Conservation (phyloP, 2,329 filamentous ascomycete species). For the Epichloe sylvatica region DNA sequence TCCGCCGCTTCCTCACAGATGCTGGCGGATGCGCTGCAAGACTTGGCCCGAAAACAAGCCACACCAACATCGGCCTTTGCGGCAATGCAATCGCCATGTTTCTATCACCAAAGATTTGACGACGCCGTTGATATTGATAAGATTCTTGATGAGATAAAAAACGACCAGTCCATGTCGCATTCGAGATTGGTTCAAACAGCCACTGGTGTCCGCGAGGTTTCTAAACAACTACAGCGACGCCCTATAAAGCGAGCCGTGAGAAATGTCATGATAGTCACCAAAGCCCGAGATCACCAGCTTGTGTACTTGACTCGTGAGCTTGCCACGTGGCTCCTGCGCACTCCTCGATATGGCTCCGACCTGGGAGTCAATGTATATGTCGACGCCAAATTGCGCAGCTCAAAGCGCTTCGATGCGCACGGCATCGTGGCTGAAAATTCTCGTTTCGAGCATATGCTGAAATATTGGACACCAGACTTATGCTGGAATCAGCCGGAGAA, state of each 20-base stretch:
- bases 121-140: slow-evolving; percentile 90
- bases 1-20: slow-evolving; percentile 42
- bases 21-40: slow-evolving; percentile 47
- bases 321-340: slow-evolving; percentile 73
- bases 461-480: slow-evolving; percentile 91
- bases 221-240: slow-evolving; percentile 81
- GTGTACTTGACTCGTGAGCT: slow-evolving; percentile 82
- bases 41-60: slow-evolving; percentile 31
- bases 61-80: slow-evolving; percentile 35
- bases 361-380: slow-evolving; percentile 95
- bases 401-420: slow-evolving; percentile 71
- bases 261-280: slow-evolving; percentile 97
- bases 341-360: slow-evolving; percentile 76
- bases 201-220: slow-evolving; percentile 86
- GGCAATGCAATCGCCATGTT: slow-evolving; percentile 77
- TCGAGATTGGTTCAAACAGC: slow-evolving; percentile 90
- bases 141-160: slow-evolving; percentile 86
- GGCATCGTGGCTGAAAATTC: slow-evolving; percentile 60
- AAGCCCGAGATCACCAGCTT: slow-evolving; percentile 86
- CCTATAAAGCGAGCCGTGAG: slow-evolving; percentile 84
- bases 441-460: slow-evolving; percentile 69
- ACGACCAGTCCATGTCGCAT: slow-evolving; percentile 81
- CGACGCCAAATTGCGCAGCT: slow-evolving; percentile 83
- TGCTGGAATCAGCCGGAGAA: slow-evolving; percentile 90
- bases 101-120: slow-evolving; percentile 94